These are phyloP conservation scores for Castanopsis chinensis DNA, from an alignment of 306 rosid genomes.

Conservation along the genomic window DNA sequence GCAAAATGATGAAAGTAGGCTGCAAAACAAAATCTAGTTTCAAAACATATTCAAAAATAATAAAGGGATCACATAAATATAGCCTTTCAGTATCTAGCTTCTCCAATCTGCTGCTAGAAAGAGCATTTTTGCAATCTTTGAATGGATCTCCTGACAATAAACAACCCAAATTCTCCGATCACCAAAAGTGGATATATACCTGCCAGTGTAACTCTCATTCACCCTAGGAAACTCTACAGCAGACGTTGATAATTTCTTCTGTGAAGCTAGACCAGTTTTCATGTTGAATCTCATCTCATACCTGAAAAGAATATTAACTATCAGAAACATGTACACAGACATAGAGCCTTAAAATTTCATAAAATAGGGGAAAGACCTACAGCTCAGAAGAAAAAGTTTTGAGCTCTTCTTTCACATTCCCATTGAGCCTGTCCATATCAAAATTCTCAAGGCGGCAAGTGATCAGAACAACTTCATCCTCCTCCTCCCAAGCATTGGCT, in stretches of 20 bases:
- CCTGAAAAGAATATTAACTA: constrained; percentile 38
- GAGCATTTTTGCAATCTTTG: background rate
- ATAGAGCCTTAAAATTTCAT: constrained; percentile 6
- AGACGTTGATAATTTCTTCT: constrained; percentile 67
- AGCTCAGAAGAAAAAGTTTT: constrained; percentile 69
- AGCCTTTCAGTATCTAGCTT: background rate
- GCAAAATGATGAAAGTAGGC: background rate
- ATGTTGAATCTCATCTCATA: constrained; percentile 90
- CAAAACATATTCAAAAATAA: background rate
- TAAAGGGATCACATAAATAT: background rate
- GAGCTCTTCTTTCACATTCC: constrained; percentile 67
- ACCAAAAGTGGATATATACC: constrained; percentile 36
- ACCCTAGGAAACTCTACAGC: constrained; percentile 91
- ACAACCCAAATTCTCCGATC: background rate
- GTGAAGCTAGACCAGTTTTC: constrained; percentile 74
- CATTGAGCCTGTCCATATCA: constrained; percentile 63
- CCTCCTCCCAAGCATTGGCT: constrained; percentile 99
- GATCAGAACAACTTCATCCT: constrained; percentile 78
- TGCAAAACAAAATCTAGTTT: background rate
- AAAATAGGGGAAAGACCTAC: constrained; percentile 39
- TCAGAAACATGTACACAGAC: constrained; percentile 14
- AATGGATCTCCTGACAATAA: background rate
- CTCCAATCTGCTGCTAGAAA: background rate
- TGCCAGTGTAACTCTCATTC: constrained; percentile 89
- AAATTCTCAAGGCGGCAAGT: constrained; percentile 82